A percentile compares a stretch with the other conserved stretches of the same genome.
Conservation (phyloP, 2,329 filamentous ascomycete genomes). For the Talaromyces sp. region DNA sequence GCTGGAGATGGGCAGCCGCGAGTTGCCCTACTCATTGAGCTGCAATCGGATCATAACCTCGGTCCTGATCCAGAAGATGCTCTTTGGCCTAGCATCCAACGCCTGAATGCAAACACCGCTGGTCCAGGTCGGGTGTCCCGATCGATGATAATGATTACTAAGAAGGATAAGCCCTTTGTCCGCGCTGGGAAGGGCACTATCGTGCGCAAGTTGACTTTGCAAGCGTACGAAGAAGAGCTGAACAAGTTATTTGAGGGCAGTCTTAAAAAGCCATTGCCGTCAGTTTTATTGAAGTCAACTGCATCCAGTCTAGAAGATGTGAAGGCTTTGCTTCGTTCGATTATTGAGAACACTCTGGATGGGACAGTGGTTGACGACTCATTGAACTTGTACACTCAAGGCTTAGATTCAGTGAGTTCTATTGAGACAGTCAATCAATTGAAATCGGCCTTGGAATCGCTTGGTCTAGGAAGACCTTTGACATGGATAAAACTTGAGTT, state of each 20-base stretch:
- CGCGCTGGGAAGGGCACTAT: conserved; percentile 11
- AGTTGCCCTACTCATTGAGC: conserved; percentile 31
- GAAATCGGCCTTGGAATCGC: not conserved
- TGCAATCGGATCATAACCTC: not conserved
- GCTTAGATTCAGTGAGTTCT: conserved; percentile 7
- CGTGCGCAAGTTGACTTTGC: conserved; percentile 5
- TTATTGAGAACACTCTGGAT: not conserved
- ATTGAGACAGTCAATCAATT: conserved; percentile 6
- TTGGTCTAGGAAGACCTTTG: not conserved
- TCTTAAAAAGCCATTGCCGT: not conserved
- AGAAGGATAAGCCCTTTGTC: conserved; percentile 3
- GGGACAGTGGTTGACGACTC: not conserved
- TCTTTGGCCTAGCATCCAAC: not conserved
- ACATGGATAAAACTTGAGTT: conserved; percentile 5
- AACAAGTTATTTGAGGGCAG: not conserved
- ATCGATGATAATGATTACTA: conserved; percentile 9
- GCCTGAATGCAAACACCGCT: not conserved
- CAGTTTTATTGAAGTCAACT: conserved; percentile 9
- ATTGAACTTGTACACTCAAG: conserved; percentile 4
- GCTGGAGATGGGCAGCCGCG: conserved; percentile 27
- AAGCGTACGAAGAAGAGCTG: conserved; percentile 5
- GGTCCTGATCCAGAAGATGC: not conserved
- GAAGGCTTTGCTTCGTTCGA: not conserved
- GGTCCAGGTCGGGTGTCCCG: not conserved
- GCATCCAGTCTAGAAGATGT: conserved; percentile 2